Base-by-base conservation (phyloP, 2,329 filamentous ascomycete genomes). In the Xylaria sp. region DNA sequence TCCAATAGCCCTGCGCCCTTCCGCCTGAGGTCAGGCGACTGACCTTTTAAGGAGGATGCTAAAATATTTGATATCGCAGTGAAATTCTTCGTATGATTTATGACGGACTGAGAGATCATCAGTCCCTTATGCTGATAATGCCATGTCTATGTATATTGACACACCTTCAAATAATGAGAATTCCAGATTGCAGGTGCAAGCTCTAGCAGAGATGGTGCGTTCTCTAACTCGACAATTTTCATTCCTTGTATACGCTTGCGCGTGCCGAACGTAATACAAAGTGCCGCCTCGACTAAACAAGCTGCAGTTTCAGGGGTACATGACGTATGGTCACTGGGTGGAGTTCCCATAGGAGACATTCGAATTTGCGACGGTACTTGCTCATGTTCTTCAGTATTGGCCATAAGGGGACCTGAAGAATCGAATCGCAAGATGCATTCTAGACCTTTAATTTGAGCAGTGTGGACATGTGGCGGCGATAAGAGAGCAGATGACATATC, bases 401-500 rank as follows among this genome's bases (percentile, higher is more conserved):
- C 9, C 23, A 36, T 10, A 6, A n/a, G 9, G 7, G 13, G 23
- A 26, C 13, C 49, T 42, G 53, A 58, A 28, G 44, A 17, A n/a
- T 60, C 23, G 28, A 75, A 75, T 6, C 44, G 66, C 17, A 77
- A 72, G 20, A 73, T 40, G 40, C 73, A 76, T 23, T 77, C 74
- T 40, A 79, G 38, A 17, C 77, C 77, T 65, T 74, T 71, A n/a
- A 78, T 65, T 26, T 74, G 69, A 62, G 74, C 75, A 26, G 73
- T 75, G 17, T 64, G 66, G n/a, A 68, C 66, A 60, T 75, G 71
- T 26, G 75, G 74, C 20, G 77, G 77, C 1, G 76, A 77, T 46
- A 79, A 59, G 36, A 79, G 71, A 36, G 74, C 71, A 23, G 69
- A 72, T 6, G 77, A 74, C 62, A 79, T 79, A 53, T 78, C 72